These are phyloP conservation scores for Xylaria sp. DNA, from an alignment of 2,329 filamentous ascomycete species.

Conservation along the genomic window DNA sequence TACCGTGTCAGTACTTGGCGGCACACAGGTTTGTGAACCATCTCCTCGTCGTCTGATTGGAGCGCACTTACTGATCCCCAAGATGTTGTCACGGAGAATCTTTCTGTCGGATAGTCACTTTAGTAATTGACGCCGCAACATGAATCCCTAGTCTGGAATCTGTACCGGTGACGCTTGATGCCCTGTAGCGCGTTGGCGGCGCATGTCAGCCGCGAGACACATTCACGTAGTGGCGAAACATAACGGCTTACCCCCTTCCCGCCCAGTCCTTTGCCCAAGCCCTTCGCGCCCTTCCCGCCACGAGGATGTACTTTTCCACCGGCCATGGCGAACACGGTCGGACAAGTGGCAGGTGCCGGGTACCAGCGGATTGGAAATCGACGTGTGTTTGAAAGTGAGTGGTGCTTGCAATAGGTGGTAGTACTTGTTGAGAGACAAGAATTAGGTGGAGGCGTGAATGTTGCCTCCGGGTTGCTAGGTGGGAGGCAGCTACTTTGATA, in stretches of 20 bases:
- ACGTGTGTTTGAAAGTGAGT: neutral
- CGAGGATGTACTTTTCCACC: slow-evolving; percentile 31
- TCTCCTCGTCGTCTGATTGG: neutral
- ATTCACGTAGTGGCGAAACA: slow-evolving; percentile 11
- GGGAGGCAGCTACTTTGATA: slow-evolving; percentile 2
- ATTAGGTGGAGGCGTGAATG: slow-evolving; percentile 9
- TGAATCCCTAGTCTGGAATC: neutral
- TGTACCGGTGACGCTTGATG: slow-evolving; percentile 45
- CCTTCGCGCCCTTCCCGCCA: slow-evolving; percentile 40
- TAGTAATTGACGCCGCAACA: slow-evolving; percentile 6
- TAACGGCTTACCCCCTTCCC: slow-evolving; percentile 43
- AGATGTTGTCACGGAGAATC: slow-evolving; percentile 49
- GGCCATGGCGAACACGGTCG: neutral
- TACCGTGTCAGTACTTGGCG: slow-evolving; percentile 31
- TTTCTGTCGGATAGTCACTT: slow-evolving; percentile 40
- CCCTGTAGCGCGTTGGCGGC: slow-evolving; percentile 36
- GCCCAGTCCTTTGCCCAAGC: slow-evolving; percentile 42
- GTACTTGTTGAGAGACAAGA: neutral
- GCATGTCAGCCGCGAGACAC: slow-evolving; percentile 23
- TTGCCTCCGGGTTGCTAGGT: neutral
- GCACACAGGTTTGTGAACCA: slow-evolving; percentile 4
- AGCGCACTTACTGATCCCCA: slow-evolving; percentile 47
- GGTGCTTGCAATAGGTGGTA: neutral
- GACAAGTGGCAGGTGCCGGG: neutral
- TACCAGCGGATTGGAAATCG: neutral